A percentile compares a stretch with the other conserved stretches of the same genome.
Conservation (phyloP, 129 eudicot genomes). For the Flaveria ramosissima region DNA sequence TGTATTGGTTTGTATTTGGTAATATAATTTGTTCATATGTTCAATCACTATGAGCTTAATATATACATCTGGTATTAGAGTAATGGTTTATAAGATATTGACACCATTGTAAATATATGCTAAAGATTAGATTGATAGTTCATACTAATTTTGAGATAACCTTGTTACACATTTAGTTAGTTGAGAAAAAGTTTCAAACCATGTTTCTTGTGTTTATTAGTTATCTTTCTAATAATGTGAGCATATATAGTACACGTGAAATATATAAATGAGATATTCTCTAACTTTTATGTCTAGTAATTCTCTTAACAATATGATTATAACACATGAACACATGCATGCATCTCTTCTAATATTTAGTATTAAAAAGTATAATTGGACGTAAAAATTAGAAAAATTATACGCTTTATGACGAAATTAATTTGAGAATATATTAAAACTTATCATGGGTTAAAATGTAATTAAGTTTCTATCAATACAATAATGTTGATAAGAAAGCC, state of each 20-base stretch:
- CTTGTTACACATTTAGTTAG: neutral
- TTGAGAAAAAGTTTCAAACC: too few species aligned
- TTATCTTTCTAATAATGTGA: neutral
- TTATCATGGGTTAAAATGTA: conserved; percentile 7
- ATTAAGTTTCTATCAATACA: conserved; percentile 3
- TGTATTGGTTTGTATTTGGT: too few species aligned
- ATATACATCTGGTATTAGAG: too few species aligned
- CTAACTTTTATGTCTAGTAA: neutral
- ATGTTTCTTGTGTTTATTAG: neutral
- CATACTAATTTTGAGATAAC: neutral
- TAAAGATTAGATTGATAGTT: too few species aligned
- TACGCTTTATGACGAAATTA: neutral
- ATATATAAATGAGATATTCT: neutral
- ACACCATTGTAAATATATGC: too few species aligned
- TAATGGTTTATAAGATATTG: too few species aligned
- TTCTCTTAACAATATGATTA: neutral
- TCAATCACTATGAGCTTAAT: too few species aligned
- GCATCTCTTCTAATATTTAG: neutral
- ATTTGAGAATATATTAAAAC: neutral
- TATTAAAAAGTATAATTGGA: neutral
- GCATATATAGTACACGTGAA: neutral
- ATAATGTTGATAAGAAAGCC: conserved; percentile 1
- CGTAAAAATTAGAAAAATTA: neutral
- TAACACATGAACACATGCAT: neutral
- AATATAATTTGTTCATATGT: too few species aligned